Evolutionary conservation across 1,139 yeast genomes (phyloP).

Genomic region (Diutina pseudorugosa): DNA sequence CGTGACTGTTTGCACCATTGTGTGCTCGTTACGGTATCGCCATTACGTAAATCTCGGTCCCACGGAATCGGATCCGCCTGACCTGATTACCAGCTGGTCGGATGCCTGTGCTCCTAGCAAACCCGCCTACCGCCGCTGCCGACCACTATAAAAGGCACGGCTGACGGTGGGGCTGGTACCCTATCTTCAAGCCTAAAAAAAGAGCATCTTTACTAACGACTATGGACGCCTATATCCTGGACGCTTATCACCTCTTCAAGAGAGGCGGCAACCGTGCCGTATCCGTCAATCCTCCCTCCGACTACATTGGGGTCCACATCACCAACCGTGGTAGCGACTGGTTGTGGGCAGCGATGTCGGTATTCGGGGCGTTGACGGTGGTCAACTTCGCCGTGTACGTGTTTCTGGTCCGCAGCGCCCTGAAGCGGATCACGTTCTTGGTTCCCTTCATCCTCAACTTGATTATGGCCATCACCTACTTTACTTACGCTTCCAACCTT

Average conservation of each 20-base stretch:
- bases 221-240: background rate
- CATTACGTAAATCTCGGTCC: background rate
- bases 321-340: slow-evolving; percentile 55
- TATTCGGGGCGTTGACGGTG: slow-evolving; percentile 32
- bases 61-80: background rate
- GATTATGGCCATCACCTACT: slow-evolving; percentile 40
- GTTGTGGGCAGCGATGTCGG: slow-evolving; percentile 56
- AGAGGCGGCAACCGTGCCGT: slow-evolving; percentile 33
- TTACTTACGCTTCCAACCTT: slow-evolving; percentile 54
- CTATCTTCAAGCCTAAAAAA: too few relatives aligned
- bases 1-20: background rate
- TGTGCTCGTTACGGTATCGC: background rate
- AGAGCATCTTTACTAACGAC: background rate
- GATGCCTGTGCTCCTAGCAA: background rate
- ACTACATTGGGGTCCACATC: slow-evolving; percentile 34
- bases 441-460: slow-evolving; percentile 35
- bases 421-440: slow-evolving; percentile 31
- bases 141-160: background rate
- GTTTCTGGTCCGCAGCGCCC: slow-evolving; percentile 19
- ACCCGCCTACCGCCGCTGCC: background rate
- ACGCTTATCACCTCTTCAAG: background rate
- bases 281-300: slow-evolving; percentile 30
- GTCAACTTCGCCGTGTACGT: slow-evolving; percentile 27
- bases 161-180: background rate
- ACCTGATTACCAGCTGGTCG: background rate